phyloP scores from a whole-genome alignment of 1,284 basidiomycete genomes.

The Ustilago cynodontis region DNA sequence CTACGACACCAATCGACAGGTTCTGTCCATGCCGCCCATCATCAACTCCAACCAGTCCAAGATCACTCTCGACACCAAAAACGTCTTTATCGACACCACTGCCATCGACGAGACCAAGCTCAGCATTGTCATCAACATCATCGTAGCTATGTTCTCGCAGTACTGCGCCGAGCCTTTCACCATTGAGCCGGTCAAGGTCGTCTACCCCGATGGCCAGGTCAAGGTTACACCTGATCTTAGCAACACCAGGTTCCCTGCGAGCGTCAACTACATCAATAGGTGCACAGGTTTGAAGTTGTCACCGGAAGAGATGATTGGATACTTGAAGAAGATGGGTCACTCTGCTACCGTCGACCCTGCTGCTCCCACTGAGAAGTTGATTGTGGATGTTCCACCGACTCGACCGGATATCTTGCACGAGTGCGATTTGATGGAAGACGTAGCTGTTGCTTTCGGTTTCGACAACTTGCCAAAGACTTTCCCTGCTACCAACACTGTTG shows the following conservation, averaged over 20 bases:
- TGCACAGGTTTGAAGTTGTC: slow-evolving; percentile 87
- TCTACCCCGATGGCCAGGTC: slow-evolving; percentile 74
- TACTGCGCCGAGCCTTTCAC: slow-evolving; percentile 90
- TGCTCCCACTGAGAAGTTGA: slow-evolving; percentile 75
- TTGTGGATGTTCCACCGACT: slow-evolving; percentile 86
- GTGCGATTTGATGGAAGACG: slow-evolving; percentile 98
- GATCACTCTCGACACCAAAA: slow-evolving; percentile 92
- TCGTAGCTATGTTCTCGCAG: slow-evolving; percentile 96
- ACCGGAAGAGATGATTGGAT: slow-evolving; percentile 75
- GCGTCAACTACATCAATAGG: slow-evolving; percentile 91
- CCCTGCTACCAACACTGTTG: slow-evolving; percentile 94
- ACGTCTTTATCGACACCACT: slow-evolving; percentile 96
- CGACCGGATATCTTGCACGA: slow-evolving; percentile 97
- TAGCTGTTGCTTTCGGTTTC: slow-evolving; percentile 96
- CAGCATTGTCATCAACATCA: slow-evolving; percentile 91
- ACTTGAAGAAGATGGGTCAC: slow-evolving; percentile 81
- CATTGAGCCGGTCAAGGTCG: slow-evolving; percentile 65
- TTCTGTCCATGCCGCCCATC: slow-evolving; percentile 97
- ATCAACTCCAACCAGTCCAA: slow-evolving; percentile 78
- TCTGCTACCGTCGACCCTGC: slow-evolving; percentile 46
- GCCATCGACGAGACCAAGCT: slow-evolving; percentile 98
- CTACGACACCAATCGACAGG: slow-evolving; percentile 87
- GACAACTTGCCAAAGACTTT: slow-evolving; percentile 93
- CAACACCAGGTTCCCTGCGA: slow-evolving; percentile 80
- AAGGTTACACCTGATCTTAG: slow-evolving; percentile 85